phyloP scores from a whole-genome alignment of 2,329 filamentous ascomycete species.

The Cladosporium velox region DNA sequence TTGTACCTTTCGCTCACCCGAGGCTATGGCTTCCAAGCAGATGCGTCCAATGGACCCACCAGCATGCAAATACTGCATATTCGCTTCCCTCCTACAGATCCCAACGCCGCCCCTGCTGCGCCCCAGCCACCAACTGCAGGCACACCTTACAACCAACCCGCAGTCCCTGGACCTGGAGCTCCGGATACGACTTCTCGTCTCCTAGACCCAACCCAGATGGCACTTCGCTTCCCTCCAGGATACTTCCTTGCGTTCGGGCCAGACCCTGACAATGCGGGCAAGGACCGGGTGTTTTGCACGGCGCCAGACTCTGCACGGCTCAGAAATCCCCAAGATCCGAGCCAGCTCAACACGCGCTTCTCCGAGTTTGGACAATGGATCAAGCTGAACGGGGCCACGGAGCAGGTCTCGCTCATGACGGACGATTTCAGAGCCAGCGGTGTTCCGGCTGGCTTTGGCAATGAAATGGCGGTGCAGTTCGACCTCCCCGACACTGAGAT shows the following conservation, averaged over 20 bases:
- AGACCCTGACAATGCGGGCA: slow-evolving; percentile 42
- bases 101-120: slow-evolving; percentile 24
- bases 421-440: slow-evolving; percentile 68
- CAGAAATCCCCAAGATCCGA: slow-evolving; percentile 46
- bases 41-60: slow-evolving; percentile 70
- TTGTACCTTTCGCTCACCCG: slow-evolving; percentile 90
- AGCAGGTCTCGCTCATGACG: slow-evolving; percentile 60
- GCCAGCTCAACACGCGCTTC: slow-evolving; percentile 60
- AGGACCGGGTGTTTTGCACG: slow-evolving; percentile 74
- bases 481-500: slow-evolving; percentile 80
- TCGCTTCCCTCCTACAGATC: slow-evolving; percentile 75
- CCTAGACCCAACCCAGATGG: slow-evolving; percentile 41
- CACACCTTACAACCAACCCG: slow-evolving; percentile 27
- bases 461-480: slow-evolving; percentile 95
- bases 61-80: slow-evolving; percentile 99
- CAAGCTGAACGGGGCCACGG: slow-evolving; percentile 52
- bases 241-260: slow-evolving; percentile 86
- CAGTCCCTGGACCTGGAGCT: slow-evolving; percentile 19
- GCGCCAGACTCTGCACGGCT: slow-evolving; percentile 88
- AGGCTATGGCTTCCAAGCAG: slow-evolving; percentile 63
- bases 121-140: slow-evolving; percentile 27
- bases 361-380: slow-evolving; percentile 82
- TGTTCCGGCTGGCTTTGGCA: slow-evolving; percentile 79
- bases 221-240: slow-evolving; percentile 72
- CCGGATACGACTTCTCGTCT: slow-evolving; percentile 39